Evolutionary conservation across 1,284 basidiomycete genomes (phyloP), one percentile per base, ranked within the genome.

Genomic region (Gymnopus androsaceus): DNA sequence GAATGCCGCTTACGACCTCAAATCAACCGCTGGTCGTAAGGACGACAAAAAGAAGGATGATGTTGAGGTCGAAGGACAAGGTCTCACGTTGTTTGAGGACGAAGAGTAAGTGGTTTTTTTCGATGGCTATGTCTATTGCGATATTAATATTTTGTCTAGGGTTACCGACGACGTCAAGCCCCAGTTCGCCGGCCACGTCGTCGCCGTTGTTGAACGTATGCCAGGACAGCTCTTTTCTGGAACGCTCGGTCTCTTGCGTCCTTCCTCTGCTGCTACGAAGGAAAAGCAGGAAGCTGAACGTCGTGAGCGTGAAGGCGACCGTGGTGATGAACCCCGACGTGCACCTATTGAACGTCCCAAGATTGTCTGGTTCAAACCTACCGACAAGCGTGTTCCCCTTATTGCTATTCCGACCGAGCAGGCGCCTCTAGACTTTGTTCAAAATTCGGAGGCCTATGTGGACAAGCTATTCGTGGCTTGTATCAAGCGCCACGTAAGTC

Each of bases 31-130:
- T 30, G 87, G 86, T 48, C 90, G 95, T 67, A 95, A 92, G 76
- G 91, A 95, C 63, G 97, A 99, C 79, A 99, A 99, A 85, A 98
- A 98, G 82, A 98, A 98, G 76, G 97, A 99, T 68, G 97, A 99
- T 66, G 95, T 99, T 27, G 97, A 99, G 70, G 97, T 99, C 33
- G 97, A 99, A 76, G 97, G 97, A 6, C 96, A 98, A 72, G 96
- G 95, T 8, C 76, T 98, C 62, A 91, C 93, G 77, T 76, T 99
- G 55, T 96, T 99, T 62, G 96, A 98, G 66, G 97, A 99, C 66
- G 95, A 98, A 75, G 95, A 96, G 88, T 93, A 72, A 56, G 85
- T 75, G 17, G 25, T 11, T 8, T 34, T 28, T 50, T 51, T 47
- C 6, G 51, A 46, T 25, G 21, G 25, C 27, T n/a, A 60, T 28